Evolutionary conservation across 306 rosid genomes (phyloP), one percentile per base, ranked within the genome.

Genomic region (Quercus berberidifolia): DNA sequence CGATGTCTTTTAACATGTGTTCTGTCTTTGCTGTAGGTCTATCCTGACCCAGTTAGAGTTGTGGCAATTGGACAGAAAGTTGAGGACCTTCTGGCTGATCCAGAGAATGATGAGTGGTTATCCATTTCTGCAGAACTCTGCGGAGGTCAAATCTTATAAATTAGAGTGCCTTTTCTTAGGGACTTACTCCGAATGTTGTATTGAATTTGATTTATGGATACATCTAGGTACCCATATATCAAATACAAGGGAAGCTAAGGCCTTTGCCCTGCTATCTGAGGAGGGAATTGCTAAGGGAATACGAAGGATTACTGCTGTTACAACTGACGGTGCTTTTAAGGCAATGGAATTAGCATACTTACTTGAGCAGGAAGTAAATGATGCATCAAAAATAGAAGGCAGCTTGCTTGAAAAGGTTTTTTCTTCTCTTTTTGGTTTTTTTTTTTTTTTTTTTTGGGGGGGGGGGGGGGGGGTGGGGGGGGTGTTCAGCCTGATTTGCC

Each of bases 251-350:
- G 98, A 95, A 82, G 99, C 99, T 3, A 89, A 90, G 84, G 94
- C 92, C 55, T 95, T 95, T 89, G 99, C 96, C 15, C 94, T 95
- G 83, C 69, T 95, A 85, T 92, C 99, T 28, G 98, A 93, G 88
- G 99, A 95, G 87, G 98, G 99, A 74, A 91, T 93, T 87, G 99
- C 99, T 1, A 95, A 95, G 78, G 99, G 99, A 51, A 78, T 91
- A 7, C 94, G 99, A 71, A 91, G 99, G 81, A 89, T 95, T 84
- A 95, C 97, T 60, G 99, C 99, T 76, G 99, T 95, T 71, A 95
- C 99, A 68, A 88, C 97, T 81, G 90, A 83, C 46, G 65, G 52
- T 80, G 99, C 99, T 80, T 69, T 46, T 54, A 86, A 88, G 60
- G 96, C 99, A 76, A 67, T 85, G 70, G 87, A 86, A 74, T 71